Base-by-base conservation (phyloP, 176 grass and related monocot genomes). In the Hordeum marinum region DNA sequence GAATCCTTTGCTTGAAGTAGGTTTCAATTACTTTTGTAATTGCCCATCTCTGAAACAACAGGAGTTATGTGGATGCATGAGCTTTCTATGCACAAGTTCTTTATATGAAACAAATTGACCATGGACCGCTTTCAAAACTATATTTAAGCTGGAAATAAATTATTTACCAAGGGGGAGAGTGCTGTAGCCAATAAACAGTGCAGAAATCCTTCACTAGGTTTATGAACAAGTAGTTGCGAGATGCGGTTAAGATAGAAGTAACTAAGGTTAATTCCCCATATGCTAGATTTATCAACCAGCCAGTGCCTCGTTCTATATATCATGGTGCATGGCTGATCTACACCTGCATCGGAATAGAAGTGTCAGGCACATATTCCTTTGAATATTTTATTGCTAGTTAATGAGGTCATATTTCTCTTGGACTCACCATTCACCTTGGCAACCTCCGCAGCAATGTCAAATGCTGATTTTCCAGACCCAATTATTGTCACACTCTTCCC, bases 121-220 rank as follows among this genome's bases (percentile, higher is more conserved):
- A 29, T 46, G 25, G 2, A 29, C 10, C 5, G 5, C 7, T 68
- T 76, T 18, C 17, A 24, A 36, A 81, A 13, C 35, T 76, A 29
- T 45, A 64, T 29, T 60, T 42, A 41, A 85, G 8, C 23, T 63
- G 46, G n/a, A 11, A 57, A 10, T 35, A 35, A 35, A 20, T 41
- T 77, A 57, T 8, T 78, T 93, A 94, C 92, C 92, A 97, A 46
- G 20, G 95, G 95, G 41, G 90, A 90, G n/a, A 94, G 73, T 37
- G 80, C 72, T 75, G 84, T 80, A 70, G 92, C 84, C 50, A 94
- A 59, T 58, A 90, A 27, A 70, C 84, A 87, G 39, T 74, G 74
- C 21, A 97, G 45, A 80, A 97, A 84, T 65, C 95, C 84, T 97
- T 97, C 90, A 41, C 90, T 84, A 14, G 95, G 95, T 80, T 97